A percentile compares a stretch with the other conserved stretches of the same genome.
phyloP scores from a whole-genome alignment of 495 filamentous ascomycete species.

The Rhypophila decipiens region DNA sequence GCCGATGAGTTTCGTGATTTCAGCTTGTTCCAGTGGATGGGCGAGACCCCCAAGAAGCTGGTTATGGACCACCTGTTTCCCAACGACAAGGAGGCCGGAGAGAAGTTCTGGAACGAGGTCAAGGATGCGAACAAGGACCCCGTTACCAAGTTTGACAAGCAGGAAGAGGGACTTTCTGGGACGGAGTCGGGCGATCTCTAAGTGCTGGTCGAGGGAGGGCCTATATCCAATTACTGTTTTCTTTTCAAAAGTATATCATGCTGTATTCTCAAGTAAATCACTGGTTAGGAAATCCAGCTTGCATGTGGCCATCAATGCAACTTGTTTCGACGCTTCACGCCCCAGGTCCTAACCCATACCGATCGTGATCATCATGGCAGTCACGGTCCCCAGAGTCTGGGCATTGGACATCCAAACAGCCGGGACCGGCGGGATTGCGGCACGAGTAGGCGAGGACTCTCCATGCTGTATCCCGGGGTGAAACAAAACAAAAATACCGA shows the following conservation, averaged over 20 bases:
- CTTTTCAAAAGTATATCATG: too few relatives aligned
- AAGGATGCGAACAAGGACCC: slow-evolving; percentile 44
- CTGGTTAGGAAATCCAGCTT: too few relatives aligned
- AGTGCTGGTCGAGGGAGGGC: too few relatives aligned
- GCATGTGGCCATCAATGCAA: too few relatives aligned
- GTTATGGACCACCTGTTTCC: slow-evolving; percentile 57
- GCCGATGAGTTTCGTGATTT: slow-evolving; percentile 56
- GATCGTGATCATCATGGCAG: too few relatives aligned
- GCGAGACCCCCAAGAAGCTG: slow-evolving; percentile 55
- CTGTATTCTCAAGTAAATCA: too few relatives aligned
- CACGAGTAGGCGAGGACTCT: not conserved
- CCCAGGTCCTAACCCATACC: too few relatives aligned
- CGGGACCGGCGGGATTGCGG: slow-evolving; percentile 4
- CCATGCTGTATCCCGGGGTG: not conserved
- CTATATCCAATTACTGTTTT: too few relatives aligned
- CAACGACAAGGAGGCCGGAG: slow-evolving; percentile 44
- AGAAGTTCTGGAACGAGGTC: slow-evolving; percentile 50
- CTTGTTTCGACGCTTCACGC: too few relatives aligned
- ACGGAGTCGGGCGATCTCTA: not conserved
- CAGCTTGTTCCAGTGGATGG: slow-evolving; percentile 63
- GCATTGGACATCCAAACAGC: not conserved
- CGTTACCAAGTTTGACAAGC: not conserved
- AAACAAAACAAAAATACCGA: not conserved
- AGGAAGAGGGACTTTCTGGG: not conserved
- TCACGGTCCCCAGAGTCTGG: too few relatives aligned